phyloP scores from a whole-genome alignment of 768 basidiomycete species.

The Tylopilus subfusipes region DNA sequence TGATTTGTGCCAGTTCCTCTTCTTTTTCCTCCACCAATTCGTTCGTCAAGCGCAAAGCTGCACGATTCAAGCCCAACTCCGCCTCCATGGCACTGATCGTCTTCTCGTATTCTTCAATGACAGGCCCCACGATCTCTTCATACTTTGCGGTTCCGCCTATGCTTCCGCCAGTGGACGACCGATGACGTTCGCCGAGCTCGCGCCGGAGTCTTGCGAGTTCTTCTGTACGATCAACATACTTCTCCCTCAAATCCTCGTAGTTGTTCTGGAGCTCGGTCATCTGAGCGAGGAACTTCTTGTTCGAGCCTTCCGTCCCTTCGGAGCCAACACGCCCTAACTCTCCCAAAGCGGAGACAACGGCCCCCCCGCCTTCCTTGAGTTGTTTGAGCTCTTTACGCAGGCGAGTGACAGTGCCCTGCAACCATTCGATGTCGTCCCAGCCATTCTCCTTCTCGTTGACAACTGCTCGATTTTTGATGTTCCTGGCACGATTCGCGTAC shows the following conservation, averaged over 20 bases:
- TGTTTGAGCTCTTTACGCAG: conserved; percentile 83
- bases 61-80: conserved; percentile 81
- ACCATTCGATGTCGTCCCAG: conserved; percentile 98
- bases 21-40: conserved; percentile 92
- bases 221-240: conserved; percentile 85
- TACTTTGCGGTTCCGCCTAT: conserved; percentile 72
- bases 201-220: conserved; percentile 78
- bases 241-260: conserved; percentile 78
- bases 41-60: conserved; percentile 86
- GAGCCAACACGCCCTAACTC: conserved; percentile 25
- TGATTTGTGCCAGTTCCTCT: conserved; percentile 63
- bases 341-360: conserved; percentile 22
- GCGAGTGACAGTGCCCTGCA: conserved; percentile 82
- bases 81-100: conserved; percentile 94
- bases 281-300: conserved; percentile 74
- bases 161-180: conserved; percentile 53
- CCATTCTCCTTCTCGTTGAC: conserved; percentile 95
- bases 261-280: conserved; percentile 83
- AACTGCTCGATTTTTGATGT: conserved; percentile 93
- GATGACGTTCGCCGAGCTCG: conserved; percentile 74
- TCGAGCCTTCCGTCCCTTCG: conserved; percentile 54
- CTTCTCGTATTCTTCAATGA: conserved; percentile 99
- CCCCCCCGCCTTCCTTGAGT: conserved; percentile 64
- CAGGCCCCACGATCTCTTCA: conserved; percentile 93
- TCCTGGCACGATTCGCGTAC: conserved; percentile 94